A percentile compares a stretch with the other conserved stretches of the same genome.
Evolutionary conservation across 1,284 basidiomycete species (phyloP).

Genomic region (Pulveroboletus sp.): DNA sequence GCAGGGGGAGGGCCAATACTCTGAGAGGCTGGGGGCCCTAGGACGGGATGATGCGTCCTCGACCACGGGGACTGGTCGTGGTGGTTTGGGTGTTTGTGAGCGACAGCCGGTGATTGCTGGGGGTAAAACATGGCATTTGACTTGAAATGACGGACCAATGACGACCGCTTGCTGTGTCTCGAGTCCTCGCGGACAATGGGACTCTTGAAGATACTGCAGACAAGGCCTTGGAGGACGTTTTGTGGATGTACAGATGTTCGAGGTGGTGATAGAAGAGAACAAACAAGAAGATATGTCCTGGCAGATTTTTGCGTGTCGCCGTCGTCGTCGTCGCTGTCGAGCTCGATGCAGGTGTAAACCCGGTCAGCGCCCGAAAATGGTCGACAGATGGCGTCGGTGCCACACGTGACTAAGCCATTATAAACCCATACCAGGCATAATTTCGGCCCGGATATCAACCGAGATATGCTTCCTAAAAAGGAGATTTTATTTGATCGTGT

Average conservation of each 20-base stretch:
- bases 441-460: conserved; percentile 15
- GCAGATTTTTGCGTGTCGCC: conserved; percentile 18
- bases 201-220: conserved; percentile 6
- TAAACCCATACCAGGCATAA: conserved; percentile 15
- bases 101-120: conserved; percentile 75
- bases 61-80: conserved; percentile 73
- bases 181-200: conserved; percentile 12
- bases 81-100: conserved; percentile 69
- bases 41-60: conserved; percentile 59
- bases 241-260: conserved; percentile 18
- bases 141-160: conserved; percentile 7
- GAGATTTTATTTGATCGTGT: conserved; percentile 13
- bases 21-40: conserved; percentile 58
- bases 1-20: conserved; percentile 59
- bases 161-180: conserved; percentile 3
- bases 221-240: background rate
- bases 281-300: conserved; percentile 21
- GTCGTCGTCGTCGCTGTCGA: conserved; percentile 22
- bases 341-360: conserved; percentile 19
- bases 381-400: conserved; percentile 7
- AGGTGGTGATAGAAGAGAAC: conserved; percentile 5
- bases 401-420: conserved; percentile 22
- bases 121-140: conserved; percentile 74
- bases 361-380: conserved; percentile 34
- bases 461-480: conserved; percentile 11